Evolutionary conservation across 352 stramenopile species (phyloP), one percentile per base, ranked within the genome.

Genomic region (Hyaloperonospora brassicae): DNA sequence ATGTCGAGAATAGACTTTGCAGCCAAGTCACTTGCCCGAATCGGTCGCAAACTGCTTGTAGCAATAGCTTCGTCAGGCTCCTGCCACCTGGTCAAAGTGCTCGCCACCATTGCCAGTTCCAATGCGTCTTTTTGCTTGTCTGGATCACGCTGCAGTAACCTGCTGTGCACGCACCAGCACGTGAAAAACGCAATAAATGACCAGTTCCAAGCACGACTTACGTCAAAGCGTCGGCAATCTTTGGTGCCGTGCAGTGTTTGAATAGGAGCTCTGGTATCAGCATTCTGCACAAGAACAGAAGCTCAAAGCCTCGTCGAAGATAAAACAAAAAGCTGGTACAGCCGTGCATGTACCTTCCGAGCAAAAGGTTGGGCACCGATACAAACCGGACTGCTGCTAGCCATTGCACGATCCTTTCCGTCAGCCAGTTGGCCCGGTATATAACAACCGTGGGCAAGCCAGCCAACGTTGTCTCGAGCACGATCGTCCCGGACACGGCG

Each of bases 231-330:
- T 62, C 46, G 4, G 64, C 53, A 50, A 88, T 75, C 17, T 71
- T 82, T 2, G 38, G 22, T 1, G 64, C 44, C 0, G 65, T 86
- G 44, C 76, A 89, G 24, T 84, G 52, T 23, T 59, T 58, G 34
- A 91, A 91, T 11, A 91, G 61, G 12, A 89, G 42, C 55, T 91
- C 78, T 9, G 80, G 78, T 23, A 91, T 52, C n/a, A 84, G 34
- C 10, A 57, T 31, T 27, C 66, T 82, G n/a, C 3, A 45, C 14
- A 27, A 24, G 12, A 35, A n/a, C n/a, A n/a, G n/a, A n/a, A n/a
- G n/a, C n/a, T n/a, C n/a, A n/a, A n/a, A n/a, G n/a, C 11, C 21
- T 5, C n/a, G 23, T 23, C 3, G 6, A 21, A 38, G 27, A 14
- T 10, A 36, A 11, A 5, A 34, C 23, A 31, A 43, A 36, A 1